Conservation (phyloP, 257 asterid genomes). For the Cordia subcordata region DNA sequence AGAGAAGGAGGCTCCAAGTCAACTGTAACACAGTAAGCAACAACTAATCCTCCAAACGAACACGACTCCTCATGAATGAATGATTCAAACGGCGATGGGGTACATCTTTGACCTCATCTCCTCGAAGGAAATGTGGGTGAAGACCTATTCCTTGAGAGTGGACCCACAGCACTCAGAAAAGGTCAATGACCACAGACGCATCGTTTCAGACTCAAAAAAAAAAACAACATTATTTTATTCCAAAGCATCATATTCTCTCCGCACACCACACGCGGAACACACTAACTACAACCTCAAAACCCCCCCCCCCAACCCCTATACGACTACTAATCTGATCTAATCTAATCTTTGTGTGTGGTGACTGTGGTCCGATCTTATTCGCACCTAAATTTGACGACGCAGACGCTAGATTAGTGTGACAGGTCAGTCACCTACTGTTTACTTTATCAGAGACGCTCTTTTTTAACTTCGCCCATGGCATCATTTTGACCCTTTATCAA, state of each 20-base stretch:
- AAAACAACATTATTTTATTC: too few species aligned
- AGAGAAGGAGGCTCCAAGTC: not conserved
- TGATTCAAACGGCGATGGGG: slow-evolving; percentile 26
- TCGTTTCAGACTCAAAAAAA: slow-evolving; percentile 11
- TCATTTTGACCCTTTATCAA: slow-evolving; percentile 21
- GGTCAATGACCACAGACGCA: slow-evolving; percentile 33
- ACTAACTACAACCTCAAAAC: not conserved
- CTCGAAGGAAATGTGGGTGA: slow-evolving; percentile 1
- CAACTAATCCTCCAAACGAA: slow-evolving; percentile 33
- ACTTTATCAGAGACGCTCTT: slow-evolving; percentile 31
- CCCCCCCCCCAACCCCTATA: slow-evolving; percentile 1
- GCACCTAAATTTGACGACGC: slow-evolving; percentile 72
- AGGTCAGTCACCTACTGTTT: slow-evolving; percentile 69
- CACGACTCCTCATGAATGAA: slow-evolving; percentile 26
- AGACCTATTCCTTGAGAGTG: slow-evolving; percentile 18
- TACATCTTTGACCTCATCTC: slow-evolving; percentile 47
- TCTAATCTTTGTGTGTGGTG: not conserved
- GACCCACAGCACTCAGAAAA: slow-evolving; percentile 23
- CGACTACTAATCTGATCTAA: slow-evolving; percentile 4
- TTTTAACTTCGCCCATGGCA: slow-evolving; percentile 30
- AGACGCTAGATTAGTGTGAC: slow-evolving; percentile 45
- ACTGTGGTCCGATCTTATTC: slow-evolving; percentile 46
- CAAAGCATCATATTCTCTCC: not conserved
- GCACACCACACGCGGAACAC: not conserved
- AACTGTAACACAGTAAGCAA: slow-evolving; percentile 15